Evolutionary conservation across 1,139 yeast genomes (phyloP), one percentile per base, ranked within the genome.

Genomic region (Kodamaea ohmeri): DNA sequence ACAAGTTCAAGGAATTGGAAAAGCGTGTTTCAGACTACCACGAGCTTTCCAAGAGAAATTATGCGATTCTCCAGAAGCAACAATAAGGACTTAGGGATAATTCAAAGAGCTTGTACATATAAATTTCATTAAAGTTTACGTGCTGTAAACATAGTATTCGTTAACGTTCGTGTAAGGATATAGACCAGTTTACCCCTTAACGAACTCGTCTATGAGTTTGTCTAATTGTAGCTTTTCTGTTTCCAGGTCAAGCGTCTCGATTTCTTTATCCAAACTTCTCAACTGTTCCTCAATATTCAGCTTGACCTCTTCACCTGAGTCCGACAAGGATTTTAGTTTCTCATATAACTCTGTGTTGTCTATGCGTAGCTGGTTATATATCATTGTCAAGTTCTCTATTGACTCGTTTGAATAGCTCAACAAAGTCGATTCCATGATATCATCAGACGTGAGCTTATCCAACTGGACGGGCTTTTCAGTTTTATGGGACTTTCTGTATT

Each of bases 1-100:
- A 61, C 39, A 61, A 63, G 46, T 28, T 50, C 25, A 26, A 35
- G 24, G 68, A 62, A 20, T 68, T 71, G 50, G 65, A 66, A 44
- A 68, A 67, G 64, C 66, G 68, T 55, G 71, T 71, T 29, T 51
- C 52, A 24, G 58, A 54, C 17, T 71, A 71, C 51, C 65, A 69
- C 46, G 64, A 58, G 38, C 51, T 70, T 55, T 73, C 76, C 31
- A 65, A 58, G 50, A 58, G 55, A 51, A 69, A 70, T 51, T 55
- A 53, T 39, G 68, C 62, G 27, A 46, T 48, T 39, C 48, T 60
- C 34, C 50, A 56, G 29, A 35, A 35, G 30, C 22, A 24, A 24
- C 24, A 28, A 34, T 22, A 24, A 13, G 16, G 16, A 13, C 5
- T 24, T 9, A 12, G 14, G 28, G 15, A 25, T 20, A n/a, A n/a